A percentile compares a stretch with the other conserved stretches of the same genome.
Evolutionary conservation across 2,329 filamentous ascomycete species (phyloP).

Genomic region (Pyrenochaeta sp.): DNA sequence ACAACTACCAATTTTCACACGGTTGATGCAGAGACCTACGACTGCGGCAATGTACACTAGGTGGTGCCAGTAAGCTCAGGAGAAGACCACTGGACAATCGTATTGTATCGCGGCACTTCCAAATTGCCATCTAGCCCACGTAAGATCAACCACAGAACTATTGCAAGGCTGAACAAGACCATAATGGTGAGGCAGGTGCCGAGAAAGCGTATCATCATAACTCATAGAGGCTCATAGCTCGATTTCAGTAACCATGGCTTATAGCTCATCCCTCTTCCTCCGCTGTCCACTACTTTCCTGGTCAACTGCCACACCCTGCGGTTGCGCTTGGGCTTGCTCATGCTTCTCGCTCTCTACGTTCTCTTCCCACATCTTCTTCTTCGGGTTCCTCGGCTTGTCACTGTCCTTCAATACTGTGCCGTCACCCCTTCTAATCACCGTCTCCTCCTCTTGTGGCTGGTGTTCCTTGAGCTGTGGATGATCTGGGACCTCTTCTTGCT

Average conservation of each 20-base stretch:
- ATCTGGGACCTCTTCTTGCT: constrained; percentile 28
- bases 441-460: constrained; percentile 37
- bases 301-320: not conserved
- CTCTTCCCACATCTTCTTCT: constrained; percentile 70
- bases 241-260: not conserved
- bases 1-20: too few relatives aligned
- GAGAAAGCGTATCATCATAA: too few relatives aligned
- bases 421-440: constrained; percentile 52
- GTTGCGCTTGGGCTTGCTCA: constrained; percentile 33
- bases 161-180: too few relatives aligned
- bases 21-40: too few relatives aligned
- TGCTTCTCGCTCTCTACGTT: constrained; percentile 42
- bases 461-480: constrained; percentile 35
- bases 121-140: too few relatives aligned
- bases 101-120: too few relatives aligned
- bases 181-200: too few relatives aligned
- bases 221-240: too few relatives aligned
- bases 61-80: too few relatives aligned
- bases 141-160: too few relatives aligned
- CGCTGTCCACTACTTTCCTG: constrained; percentile 1
- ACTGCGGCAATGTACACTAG: too few relatives aligned
- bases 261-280: constrained; percentile 19
- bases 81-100: too few relatives aligned
- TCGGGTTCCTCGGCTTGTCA: constrained; percentile 60
- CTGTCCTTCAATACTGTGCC: constrained; percentile 56